phyloP scores from a whole-genome alignment of 495 filamentous ascomycete genomes.

The Penicillium tannophilum region DNA sequence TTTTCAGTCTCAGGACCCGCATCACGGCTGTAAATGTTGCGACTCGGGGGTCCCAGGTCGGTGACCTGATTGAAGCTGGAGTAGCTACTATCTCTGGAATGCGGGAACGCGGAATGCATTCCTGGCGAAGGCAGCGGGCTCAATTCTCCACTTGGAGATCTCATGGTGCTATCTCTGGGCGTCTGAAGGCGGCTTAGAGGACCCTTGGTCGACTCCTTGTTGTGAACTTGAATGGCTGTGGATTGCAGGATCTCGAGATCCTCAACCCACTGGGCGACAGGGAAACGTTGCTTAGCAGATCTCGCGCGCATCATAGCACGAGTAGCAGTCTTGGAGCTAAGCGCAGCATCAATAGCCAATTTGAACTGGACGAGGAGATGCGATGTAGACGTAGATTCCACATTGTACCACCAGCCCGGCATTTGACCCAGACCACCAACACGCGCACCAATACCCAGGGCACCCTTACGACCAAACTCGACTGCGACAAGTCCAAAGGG shows the following conservation, averaged over 20 bases:
- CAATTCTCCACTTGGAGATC: conserved; percentile 26
- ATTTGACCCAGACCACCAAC: conserved; percentile 72
- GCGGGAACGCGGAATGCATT: conserved; percentile 30
- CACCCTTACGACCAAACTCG: conserved; percentile 78
- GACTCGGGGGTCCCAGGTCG: conserved; percentile 42
- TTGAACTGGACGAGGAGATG: conserved; percentile 75
- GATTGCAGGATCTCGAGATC: conserved; percentile 63
- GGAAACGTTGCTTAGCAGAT: conserved; percentile 75
- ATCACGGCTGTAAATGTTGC: conserved; percentile 48
- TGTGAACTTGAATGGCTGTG: conserved; percentile 52
- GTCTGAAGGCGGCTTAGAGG: conserved; percentile 29
- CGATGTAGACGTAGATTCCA: conserved; percentile 68
- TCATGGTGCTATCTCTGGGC: conserved; percentile 39
- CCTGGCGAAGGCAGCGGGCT: conserved; percentile 47
- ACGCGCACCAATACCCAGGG: conserved; percentile 69
- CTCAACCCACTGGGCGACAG: conserved; percentile 68
- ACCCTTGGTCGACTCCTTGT: conserved; percentile 38
- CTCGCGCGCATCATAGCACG: conserved; percentile 71
- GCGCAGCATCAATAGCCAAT: conserved; percentile 65
- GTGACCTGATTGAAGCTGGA: conserved; percentile 45
- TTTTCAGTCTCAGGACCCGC: conserved; percentile 37
- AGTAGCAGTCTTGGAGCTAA: conserved; percentile 59
- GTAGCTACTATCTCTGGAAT: conserved; percentile 29
- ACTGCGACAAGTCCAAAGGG: conserved; percentile 79
- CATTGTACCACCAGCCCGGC: conserved; percentile 73